Percentiles rank a stretch among this genome's conserved stretches.
Evolutionary conservation across 306 rosid genomes (phyloP).

Genomic region (Fagus crenata): DNA sequence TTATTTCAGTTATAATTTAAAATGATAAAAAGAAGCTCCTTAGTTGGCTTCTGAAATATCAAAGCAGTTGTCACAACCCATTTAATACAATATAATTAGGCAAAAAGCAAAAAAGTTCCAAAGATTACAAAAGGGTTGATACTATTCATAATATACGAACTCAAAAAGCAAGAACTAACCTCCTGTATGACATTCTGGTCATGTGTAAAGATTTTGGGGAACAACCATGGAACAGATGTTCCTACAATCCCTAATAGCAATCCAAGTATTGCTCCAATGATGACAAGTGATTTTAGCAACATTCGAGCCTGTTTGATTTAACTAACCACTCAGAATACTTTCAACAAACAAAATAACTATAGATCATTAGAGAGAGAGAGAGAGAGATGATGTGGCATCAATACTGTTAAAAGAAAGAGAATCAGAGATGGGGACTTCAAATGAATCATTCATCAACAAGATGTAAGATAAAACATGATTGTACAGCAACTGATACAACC

Average conservation of each 20-base stretch:
- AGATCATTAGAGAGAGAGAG: neutral
- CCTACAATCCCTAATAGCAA: constrained; percentile 66
- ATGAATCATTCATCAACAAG: neutral
- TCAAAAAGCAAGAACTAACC: constrained; percentile 47
- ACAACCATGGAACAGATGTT: constrained; percentile 70
- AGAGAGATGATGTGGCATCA: neutral
- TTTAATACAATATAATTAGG: neutral
- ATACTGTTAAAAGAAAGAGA: neutral
- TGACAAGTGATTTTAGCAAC: constrained; percentile 74
- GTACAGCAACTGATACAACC: neutral
- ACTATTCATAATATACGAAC: neutral
- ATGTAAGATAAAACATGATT: neutral
- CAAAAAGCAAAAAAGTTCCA: neutral
- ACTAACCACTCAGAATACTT: constrained; percentile 28
- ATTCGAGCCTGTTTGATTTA: constrained; percentile 55
- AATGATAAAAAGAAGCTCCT: neutral
- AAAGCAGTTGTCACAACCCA: neutral
- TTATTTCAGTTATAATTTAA: neutral
- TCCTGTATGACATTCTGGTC: constrained; percentile 72
- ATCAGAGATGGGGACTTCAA: neutral
- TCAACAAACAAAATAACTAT: constrained; percentile 8
- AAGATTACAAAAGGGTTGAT: neutral
- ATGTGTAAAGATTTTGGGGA: constrained; percentile 72
- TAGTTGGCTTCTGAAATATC: neutral
- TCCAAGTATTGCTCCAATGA: constrained; percentile 69